Base-by-base conservation (phyloP, 148 eudicot species). In the Camellia japonica region DNA sequence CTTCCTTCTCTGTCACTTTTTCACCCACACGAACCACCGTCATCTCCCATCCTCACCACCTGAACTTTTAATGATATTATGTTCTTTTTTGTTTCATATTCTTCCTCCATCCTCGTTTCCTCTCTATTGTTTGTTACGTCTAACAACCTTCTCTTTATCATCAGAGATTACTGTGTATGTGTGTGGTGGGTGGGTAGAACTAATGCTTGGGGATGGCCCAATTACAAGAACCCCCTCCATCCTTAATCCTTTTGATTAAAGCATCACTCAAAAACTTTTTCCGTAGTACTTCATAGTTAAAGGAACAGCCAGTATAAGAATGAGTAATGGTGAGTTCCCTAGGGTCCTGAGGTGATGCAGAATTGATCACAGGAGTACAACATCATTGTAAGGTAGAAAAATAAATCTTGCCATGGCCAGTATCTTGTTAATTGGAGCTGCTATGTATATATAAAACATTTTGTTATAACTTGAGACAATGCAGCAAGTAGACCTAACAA, bases 401-500 rank as follows among this genome's bases (percentile, higher is more conserved):
- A 64, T 6, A n/a, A 16, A 23, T 64, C 38, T 65, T 65, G 44
- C 13, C 69, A 30, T 65, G 42, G 42, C 14, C 13, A 65, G 23
- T 65, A 12, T 65, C 69, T 20, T 65, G 5, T 65, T 8, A 38
- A 11, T 65, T 6, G 44, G 10, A 69, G 38, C 41, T n/a, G 68
- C 8, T 64, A 3, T 64, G 3, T 44, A 2, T 18, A 16, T 30
- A 16, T 16, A 38, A 78, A 51, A 14, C 18, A 43, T 43, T 49
- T n/a, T 71, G 5, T 61, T 23, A 8, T 15, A 42, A 71, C 7
- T 52, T 43, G 72, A 13, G 8, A 71, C 56, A 68, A 42, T 59
- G 81, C 59, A 71, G 10, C 69, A 42, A 44, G 15, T 70, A 59
- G 54, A 74, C 64, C 61, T 51, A 56, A 67, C 46, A 55, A 12